Conservation (phyloP, 306 rosid species). For the Cicer cuneatum region DNA sequence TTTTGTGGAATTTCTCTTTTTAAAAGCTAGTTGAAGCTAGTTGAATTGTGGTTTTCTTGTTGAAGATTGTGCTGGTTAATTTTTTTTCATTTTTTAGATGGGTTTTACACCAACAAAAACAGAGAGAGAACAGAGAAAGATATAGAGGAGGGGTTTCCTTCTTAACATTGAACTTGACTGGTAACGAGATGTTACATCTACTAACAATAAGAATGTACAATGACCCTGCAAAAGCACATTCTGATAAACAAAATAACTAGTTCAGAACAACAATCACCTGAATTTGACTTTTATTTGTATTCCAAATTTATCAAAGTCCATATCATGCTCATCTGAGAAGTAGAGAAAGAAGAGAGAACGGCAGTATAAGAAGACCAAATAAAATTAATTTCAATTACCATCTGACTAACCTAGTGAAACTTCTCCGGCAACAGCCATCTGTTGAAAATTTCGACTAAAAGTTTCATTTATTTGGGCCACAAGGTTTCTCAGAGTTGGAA, state of each 20-base stretch:
- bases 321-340: slow-evolving; percentile 84
- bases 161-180: slow-evolving; percentile 23
- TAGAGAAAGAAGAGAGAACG: slow-evolving; percentile 41
- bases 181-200: slow-evolving; percentile 4
- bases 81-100: not conserved
- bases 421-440: slow-evolving; percentile 99
- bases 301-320: slow-evolving; percentile 85
- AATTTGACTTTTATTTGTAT: slow-evolving; percentile 93
- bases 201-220: slow-evolving; percentile 7
- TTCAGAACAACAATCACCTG: slow-evolving; percentile 63
- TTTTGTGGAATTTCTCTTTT: not conserved
- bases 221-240: slow-evolving; percentile 27
- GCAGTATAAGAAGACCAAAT: slow-evolving; percentile 34
- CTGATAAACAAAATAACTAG: slow-evolving; percentile 1
- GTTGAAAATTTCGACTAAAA: slow-evolving; percentile 82
- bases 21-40: slow-evolving; percentile 1
- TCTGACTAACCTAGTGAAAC: slow-evolving; percentile 74
- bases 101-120: not conserved
- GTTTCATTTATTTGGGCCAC: slow-evolving; percentile 89
- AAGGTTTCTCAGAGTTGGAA: slow-evolving; percentile 83
- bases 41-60: not conserved
- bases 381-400: slow-evolving; percentile 11
- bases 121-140: not conserved
- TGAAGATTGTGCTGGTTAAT: not conserved
- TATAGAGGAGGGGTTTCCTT: not conserved